phyloP scores from a whole-genome alignment of 225 moss, liverwort and hornwort genomes.

The Antitrichia curtipendula region DNA sequence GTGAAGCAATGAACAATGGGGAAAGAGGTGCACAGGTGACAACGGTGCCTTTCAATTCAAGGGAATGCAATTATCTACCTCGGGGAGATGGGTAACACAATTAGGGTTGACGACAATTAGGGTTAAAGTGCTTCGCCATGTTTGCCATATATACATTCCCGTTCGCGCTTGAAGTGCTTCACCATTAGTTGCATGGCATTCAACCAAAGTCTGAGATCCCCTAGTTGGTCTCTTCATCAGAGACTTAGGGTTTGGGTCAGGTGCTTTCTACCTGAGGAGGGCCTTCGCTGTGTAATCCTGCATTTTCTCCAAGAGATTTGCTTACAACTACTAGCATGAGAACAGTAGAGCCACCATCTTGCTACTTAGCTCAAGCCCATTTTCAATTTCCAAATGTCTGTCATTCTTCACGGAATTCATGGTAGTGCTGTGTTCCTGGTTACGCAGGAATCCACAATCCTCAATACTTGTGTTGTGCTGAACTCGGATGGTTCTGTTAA shows the following conservation, averaged over 20 bases:
- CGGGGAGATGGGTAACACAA: background rate
- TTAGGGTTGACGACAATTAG: background rate
- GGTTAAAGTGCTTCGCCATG: too few relatives aligned
- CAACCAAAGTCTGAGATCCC: background rate
- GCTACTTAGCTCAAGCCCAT: background rate
- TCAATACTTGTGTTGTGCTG: constrained; percentile 20
- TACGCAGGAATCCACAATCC: background rate
- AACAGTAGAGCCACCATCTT: background rate
- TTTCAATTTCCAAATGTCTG: background rate
- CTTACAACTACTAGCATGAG: background rate
- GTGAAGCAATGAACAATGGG: background rate
- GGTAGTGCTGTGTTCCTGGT: background rate
- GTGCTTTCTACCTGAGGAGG: background rate
- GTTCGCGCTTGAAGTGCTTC: background rate
- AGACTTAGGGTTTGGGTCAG: background rate
- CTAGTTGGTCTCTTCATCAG: too few relatives aligned
- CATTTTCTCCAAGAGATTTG: background rate
- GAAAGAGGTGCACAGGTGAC: background rate
- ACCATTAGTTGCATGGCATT: background rate
- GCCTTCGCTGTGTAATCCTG: background rate
- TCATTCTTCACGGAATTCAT: background rate
- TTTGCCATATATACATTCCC: background rate
- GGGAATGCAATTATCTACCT: background rate
- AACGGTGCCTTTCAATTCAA: background rate
- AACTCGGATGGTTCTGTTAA: constrained; percentile 14